Base-by-base conservation (phyloP, 169 alveolate genomes). In the Eimeria maxima region DNA sequence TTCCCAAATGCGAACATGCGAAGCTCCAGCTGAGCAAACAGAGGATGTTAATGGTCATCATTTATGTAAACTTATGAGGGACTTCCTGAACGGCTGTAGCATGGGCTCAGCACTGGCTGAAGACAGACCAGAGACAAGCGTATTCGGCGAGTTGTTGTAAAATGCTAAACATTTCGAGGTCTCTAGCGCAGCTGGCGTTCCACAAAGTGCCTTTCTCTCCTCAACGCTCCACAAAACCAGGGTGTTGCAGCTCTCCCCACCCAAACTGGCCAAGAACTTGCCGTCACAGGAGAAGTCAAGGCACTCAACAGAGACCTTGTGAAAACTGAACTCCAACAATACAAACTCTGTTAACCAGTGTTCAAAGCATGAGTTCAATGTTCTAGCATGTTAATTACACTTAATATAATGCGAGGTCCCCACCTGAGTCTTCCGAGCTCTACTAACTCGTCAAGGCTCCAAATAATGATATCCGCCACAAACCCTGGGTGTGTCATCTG, bases 221-320 rank as follows among this genome's bases (percentile, higher is more conserved):
- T 86, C 95, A 7, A 90, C 98, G 86, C 98, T 99, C 99, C 99
- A 99, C 57, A 99, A 96, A 8, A 99, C 98, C 87, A 99, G 96
- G 97, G 97, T 97, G 97, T 98, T 98, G 97, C 98, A 99, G 95
- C 98, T 99, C 93, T 98, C 98, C 45, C 99, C 99, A 45, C 99
- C 99, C 87, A 98, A 95, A 29, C 99, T 97, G 65, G 99, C 99
- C 94, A 98, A 96, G 96, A 97, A 98, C 94, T 96, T 95, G 74
- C 95, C 97, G 90, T 93, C 96, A 27, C 88, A 69, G n/a, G 96
- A 95, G 92, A 95, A 95, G 45, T 53, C 71, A 38, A 95, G 90
- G 88, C 88, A 86, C 71, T 95, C 95, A 29, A 95, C 95, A 11
- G 96, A 95, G 93, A 65, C 95, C 83, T 95, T 87, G 38, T 95